These are phyloP conservation scores for Candida loeiensis DNA, from an alignment of 805 yeast genomes.

Conservation along the genomic window DNA sequence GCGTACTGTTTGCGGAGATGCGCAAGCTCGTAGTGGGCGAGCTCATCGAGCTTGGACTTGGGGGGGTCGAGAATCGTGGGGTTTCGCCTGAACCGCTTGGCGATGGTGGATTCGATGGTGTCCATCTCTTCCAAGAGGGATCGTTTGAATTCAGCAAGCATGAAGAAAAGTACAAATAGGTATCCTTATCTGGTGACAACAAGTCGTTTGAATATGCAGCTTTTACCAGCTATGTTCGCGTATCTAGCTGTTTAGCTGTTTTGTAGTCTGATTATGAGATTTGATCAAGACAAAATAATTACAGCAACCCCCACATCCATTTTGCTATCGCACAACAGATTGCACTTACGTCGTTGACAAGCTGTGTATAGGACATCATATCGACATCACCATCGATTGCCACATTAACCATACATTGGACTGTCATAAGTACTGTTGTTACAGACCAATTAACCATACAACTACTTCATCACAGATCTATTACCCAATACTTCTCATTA, in stretches of 20 bases:
- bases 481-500: not conserved
- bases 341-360: too few species aligned
- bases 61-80: slow-evolving; percentile 10
- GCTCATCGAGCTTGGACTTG: slow-evolving; percentile 15
- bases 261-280: too few species aligned
- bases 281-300: not conserved
- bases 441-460: too few species aligned
- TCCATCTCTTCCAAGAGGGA: slow-evolving; percentile 61
- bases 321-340: too few species aligned
- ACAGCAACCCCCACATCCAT: not conserved
- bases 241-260: too few species aligned
- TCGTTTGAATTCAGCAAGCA: slow-evolving; percentile 35
- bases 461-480: not conserved
- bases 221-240: too few species aligned
- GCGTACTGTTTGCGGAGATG: slow-evolving; percentile 46
- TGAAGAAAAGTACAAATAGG: slow-evolving; percentile 6
- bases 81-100: slow-evolving; percentile 46
- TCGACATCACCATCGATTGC: too few species aligned
- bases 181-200: not conserved
- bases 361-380: too few species aligned
- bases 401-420: too few species aligned
- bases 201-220: too few species aligned
- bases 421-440: too few species aligned
- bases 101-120: slow-evolving; percentile 61
- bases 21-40: slow-evolving; percentile 68